Base-by-base conservation (phyloP, 192 early-diverging fungal genomes). In the Coemansia sp. region DNA sequence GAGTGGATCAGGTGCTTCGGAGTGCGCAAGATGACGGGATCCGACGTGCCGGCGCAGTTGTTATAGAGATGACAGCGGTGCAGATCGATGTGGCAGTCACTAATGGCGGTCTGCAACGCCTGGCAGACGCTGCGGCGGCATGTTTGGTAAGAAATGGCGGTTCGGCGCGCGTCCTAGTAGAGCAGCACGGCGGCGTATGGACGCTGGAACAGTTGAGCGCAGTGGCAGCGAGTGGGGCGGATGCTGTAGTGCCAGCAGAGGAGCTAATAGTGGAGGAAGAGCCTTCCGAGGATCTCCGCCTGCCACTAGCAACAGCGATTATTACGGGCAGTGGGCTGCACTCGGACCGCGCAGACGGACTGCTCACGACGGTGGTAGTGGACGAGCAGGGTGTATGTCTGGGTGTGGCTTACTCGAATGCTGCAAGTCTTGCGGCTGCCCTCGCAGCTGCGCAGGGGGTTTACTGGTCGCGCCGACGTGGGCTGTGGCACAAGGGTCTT, bases 401-500 rank as follows among this genome's bases (percentile, higher is more conserved):
- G 30, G 97, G 97, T 38, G 78, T 99, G 8, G 94, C 89, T 8
- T 99, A 98, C 74, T 96, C 97, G 16, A 91, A 85, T n/a, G 62
- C 67, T 2, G 84, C 90, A 58, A 95, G 93, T 65, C 81, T 99
- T 22, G 74, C 84, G 4, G 93, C 95, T 56, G 87, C 95, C 0
- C 72, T 99, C 51, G 81, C 81, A 24, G 87, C 86, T 0, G 84
- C 87, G 5, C 74, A 85, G 50, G 97, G 97, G n/a, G 94, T 97
- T 10, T 99, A 97, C 83, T 90, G 93, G 74, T 93, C 91, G 31
- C 84, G 97, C 50, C 76, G 65, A 14, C 85, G 94, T 48, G 94
- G 94, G 21, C 82, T 99, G 12, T 99, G 97, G 97, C 87, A 93
- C 74, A 99, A 99, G 78, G 97, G 97, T 9, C 81, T 87, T 44